These are phyloP conservation scores for Kuraishia cidri DNA, from an alignment of 805 yeast species.

Conservation along the genomic window DNA sequence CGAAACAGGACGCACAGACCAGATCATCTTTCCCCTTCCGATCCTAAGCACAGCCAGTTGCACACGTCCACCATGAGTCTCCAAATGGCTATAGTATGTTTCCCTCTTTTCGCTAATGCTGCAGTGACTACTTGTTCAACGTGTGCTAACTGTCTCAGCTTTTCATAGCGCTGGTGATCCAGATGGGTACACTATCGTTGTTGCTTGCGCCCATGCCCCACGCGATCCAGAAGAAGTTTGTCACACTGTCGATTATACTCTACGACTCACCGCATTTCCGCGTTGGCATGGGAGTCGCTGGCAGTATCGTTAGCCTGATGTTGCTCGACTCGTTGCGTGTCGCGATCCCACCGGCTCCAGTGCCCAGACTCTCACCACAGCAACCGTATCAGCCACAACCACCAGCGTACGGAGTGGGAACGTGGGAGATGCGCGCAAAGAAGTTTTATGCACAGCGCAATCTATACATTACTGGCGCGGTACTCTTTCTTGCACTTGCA, in stretches of 20 bases:
- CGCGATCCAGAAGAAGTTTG: slow-evolving; percentile 25
- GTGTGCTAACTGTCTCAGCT: too few species aligned
- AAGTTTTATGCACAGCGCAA: slow-evolving; percentile 51
- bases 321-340: slow-evolving; percentile 33
- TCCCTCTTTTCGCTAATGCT: background rate
- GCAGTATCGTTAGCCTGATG: slow-evolving; percentile 29
- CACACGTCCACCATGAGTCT: slow-evolving; percentile 2
- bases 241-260: slow-evolving; percentile 19
- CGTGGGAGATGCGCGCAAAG: slow-evolving; percentile 25
- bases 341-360: slow-evolving; percentile 11
- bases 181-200: slow-evolving; percentile 31
- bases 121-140: too few species aligned
- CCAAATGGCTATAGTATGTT: slow-evolving; percentile 2
- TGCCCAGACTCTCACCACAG: slow-evolving; percentile 3
- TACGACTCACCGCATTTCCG: slow-evolving; percentile 25
- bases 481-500: slow-evolving; percentile 35
- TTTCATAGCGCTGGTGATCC: slow-evolving; percentile 32
- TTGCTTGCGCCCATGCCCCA: slow-evolving; percentile 43
- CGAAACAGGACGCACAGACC: too few species aligned
- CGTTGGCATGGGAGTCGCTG: slow-evolving; percentile 30
- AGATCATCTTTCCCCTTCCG: too few species aligned
- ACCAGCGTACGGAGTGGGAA: slow-evolving; percentile 3
- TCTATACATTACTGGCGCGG: slow-evolving; percentile 46
- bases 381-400: slow-evolving; percentile 7
- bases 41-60: too few species aligned